Base-by-base conservation (phyloP, 1,139 yeast species). In the Debaryomyces subglobosus region DNA sequence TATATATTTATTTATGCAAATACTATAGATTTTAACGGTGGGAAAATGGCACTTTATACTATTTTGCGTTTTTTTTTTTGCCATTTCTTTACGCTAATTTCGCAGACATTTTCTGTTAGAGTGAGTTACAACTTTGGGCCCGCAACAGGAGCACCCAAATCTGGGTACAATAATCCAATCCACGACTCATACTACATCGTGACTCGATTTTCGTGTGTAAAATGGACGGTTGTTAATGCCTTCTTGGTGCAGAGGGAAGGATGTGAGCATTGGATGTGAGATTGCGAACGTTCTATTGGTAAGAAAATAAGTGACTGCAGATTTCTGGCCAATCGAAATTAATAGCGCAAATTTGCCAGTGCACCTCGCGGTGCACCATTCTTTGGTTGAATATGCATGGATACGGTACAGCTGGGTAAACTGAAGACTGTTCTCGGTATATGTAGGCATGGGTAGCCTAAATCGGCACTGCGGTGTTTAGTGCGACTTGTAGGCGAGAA, bases 31-130 rank as follows among this genome's bases (percentile, higher is more conserved):
- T 18, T 35, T 8, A 12, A 18, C 18, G 3, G 36, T 29, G 43
- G 43, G 35, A 40, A 40, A 30, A 10, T 40, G 43, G 29, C 36
- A 18, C 43, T 40, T 40, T 40, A 40, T 40, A 40, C 27, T 18
- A 18, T 37, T 37, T 15, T 21, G 36, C 43, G 23, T 16, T 29
- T 40, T 40, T 40, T 25, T 27, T 40, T 40, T 40, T 15, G 27
- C 25, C 9, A 20, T 20, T 20, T 40, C 30, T 40, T 29, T 23
- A 30, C 43, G 29, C 37, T 30, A 21, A 20, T 23, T 27, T 30
- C 13, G 25, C 25, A 35, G 38, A 12, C 25, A 35, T 20, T 35
- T 35, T 35, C 20, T 18, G 12, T 15, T 12, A 3, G n/a, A n/a
- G 12, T n/a, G 13, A n/a, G 10, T 15, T 21, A 20, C 21, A 24